Percentiles rank a stretch among this genome's conserved stretches.
Evolutionary conservation across 2,329 filamentous ascomycete genomes (phyloP).

Genomic region (Beauveria australis): DNA sequence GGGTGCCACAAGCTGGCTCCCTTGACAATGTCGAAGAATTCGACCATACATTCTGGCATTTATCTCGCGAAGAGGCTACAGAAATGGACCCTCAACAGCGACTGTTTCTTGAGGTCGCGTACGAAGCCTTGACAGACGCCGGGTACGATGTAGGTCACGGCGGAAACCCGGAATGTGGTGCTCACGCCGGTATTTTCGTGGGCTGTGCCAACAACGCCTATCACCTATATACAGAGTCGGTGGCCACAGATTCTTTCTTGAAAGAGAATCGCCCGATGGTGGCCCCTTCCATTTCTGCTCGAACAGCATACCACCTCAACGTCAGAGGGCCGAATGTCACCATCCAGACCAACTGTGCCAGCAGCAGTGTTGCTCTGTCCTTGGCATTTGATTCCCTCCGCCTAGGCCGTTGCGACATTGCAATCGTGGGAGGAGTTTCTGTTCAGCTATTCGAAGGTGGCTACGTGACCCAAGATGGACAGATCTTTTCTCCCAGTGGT

Average conservation of each 20-base stretch:
- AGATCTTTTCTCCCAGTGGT: conserved; percentile 6
- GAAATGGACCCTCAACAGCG: conserved; percentile 6
- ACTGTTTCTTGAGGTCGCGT: not conserved
- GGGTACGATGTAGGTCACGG: no score
- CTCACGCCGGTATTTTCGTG: no score
- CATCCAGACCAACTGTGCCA: conserved; percentile 11
- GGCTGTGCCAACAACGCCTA: no score
- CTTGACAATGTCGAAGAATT: conserved; percentile 7
- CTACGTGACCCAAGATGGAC: conserved; percentile 10
- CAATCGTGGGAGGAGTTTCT: conserved; percentile 11
- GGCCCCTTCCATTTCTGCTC: conserved; percentile 11
- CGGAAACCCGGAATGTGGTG: no score
- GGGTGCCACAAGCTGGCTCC: conserved; percentile 11
- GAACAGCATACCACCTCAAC: conserved; percentile 13
- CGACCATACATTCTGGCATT: conserved; percentile 13
- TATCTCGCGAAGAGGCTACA: conserved; percentile 11
- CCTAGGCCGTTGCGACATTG: conserved; percentile 10
- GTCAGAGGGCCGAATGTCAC: conserved; percentile 10
- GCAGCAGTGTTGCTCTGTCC: not conserved
- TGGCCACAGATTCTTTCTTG: conserved; percentile 9
- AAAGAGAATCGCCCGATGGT: conserved; percentile 10
- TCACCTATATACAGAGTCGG: conserved; percentile 10
- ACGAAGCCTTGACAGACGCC: not conserved
- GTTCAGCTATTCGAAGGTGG: conserved; percentile 11
- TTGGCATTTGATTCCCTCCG: not conserved